Base-by-base conservation (phyloP, 1,139 yeast genomes). In the Yamadazyma membranifaciens region DNA sequence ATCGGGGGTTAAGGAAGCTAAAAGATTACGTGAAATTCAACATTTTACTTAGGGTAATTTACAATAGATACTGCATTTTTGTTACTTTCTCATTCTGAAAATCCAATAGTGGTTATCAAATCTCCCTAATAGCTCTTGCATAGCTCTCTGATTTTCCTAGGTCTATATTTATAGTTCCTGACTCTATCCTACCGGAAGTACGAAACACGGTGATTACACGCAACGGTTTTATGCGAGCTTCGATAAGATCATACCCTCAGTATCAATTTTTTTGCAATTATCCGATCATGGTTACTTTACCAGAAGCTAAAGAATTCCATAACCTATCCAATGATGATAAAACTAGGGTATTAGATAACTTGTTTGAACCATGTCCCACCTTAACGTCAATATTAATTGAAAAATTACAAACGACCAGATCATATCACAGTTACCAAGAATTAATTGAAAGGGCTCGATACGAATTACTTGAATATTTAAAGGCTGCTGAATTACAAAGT, bases 331-430 rank as follows among this genome's bases (percentile, higher is more conserved):
- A 35, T 2, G 34, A 38, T 0, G 51, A 57, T 9, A 60, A 67
- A 41, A 53, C 48, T 1, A 66, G 64, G 31, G 67, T 73, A 0
- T 58, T 84, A 32, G 77, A 74, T 38, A 79, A 77, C 42, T 61
- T 85, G 27, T 85, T 85, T 53, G 94, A 85, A 56, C 86, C 83
- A 9, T 83, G 91, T 56, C 63, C 63, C 2, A 68, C 83, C 0
- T 67, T 85, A 17, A 69, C 76, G 2, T 44, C 51, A 9, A 59
- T 75, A 45, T 56, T 81, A 12, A 53, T 65, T 37, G 72, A 70
- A 15, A 48, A 51, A 40, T 62, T 68, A 38, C 38, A 40, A 4
- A n/a, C n/a, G 7, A 7, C 13, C 4, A 36, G 33, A 15, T 42
- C 9, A 10, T 58, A 52, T 51, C 13, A 45, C 3, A 50, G 65